These are phyloP conservation scores for Cladorrhinum samala DNA, from an alignment of 495 filamentous ascomycete genomes.

Conservation along the genomic window DNA sequence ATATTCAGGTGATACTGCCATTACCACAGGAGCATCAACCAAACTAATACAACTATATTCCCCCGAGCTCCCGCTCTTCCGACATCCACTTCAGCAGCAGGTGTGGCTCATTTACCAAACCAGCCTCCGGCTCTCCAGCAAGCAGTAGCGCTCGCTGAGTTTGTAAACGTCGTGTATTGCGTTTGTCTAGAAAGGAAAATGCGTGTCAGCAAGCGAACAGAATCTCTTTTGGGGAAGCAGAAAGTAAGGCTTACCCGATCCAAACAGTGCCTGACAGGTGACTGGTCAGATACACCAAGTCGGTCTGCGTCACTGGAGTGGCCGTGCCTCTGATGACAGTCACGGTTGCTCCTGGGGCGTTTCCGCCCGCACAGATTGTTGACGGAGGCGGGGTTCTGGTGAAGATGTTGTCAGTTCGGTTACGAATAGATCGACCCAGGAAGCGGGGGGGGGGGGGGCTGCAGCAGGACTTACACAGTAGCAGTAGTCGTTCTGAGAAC, in stretches of 20 bases:
- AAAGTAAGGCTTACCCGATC: conserved; percentile 32
- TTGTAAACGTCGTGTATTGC: conserved; percentile 28
- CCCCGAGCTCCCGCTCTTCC: too few relatives aligned
- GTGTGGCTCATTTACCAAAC: conserved; percentile 24
- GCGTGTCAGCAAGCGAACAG: too few relatives aligned
- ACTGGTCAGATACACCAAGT: conserved; percentile 33
- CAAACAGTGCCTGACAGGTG: conserved; percentile 33
- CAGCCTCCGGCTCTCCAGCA: conserved; percentile 36
- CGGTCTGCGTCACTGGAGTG: conserved; percentile 31
- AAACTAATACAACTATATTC: too few relatives aligned
- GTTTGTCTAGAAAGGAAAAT: conserved; percentile 21
- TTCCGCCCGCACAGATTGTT: conserved; percentile 31
- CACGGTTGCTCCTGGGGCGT: conserved; percentile 25
- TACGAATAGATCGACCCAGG: not conserved
- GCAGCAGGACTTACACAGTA: conserved; percentile 30
- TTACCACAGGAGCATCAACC: too few relatives aligned
- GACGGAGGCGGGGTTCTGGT: conserved; percentile 33
- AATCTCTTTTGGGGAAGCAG: too few relatives aligned
- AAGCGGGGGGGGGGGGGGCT: not conserved
- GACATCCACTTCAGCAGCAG: too few relatives aligned
- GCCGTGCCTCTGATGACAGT: conserved; percentile 27
- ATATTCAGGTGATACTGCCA: too few relatives aligned
- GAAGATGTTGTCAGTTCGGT: not conserved
- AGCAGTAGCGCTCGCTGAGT: conserved; percentile 31
- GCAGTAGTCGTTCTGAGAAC: conserved; percentile 34